Percentiles rank a stretch among this genome's conserved stretches.
phyloP scores from a whole-genome alignment of 805 yeast species.

The Metschnikowia rubicola region DNA sequence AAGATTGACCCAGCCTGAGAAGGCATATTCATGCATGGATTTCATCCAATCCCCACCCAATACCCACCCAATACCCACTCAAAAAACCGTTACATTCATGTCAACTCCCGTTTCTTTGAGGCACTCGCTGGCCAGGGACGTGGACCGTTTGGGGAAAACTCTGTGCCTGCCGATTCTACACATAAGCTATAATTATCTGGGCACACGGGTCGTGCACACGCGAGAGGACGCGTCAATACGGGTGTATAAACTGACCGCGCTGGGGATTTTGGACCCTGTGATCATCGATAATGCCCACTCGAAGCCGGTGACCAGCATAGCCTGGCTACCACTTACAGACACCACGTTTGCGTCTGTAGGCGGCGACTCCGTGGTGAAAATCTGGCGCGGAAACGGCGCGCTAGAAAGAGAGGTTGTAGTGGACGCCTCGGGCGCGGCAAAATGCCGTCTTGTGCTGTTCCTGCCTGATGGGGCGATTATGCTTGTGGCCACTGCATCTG shows the following conservation, averaged over 20 bases:
- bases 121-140: conserved; percentile 2
- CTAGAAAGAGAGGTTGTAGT: conserved; percentile 20
- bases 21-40: no score
- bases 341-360: conserved; percentile 48
- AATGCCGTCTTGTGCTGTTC: conserved; percentile 27
- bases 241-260: conserved; percentile 33
- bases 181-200: conserved; percentile 39
- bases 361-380: conserved; percentile 41
- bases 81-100: no score
- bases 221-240: conserved; percentile 43
- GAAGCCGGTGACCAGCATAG: conserved; percentile 36
- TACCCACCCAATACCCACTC: no score
- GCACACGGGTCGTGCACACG: conserved; percentile 40
- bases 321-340: conserved; percentile 50
- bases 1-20: no score
- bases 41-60: no score
- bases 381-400: conserved; percentile 20
- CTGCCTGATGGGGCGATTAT: conserved; percentile 47
- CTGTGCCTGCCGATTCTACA: conserved; percentile 31
- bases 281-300: conserved; percentile 40
- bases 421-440: conserved; percentile 6
- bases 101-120: no score
- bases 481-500: conserved; percentile 40
- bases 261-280: conserved; percentile 33
- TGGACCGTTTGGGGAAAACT: conserved; percentile 13